Evolutionary conservation across 2,329 filamentous ascomycete genomes (phyloP), one percentile per base, ranked within the genome.

Genomic region (Cryphonectria naterciae): DNA sequence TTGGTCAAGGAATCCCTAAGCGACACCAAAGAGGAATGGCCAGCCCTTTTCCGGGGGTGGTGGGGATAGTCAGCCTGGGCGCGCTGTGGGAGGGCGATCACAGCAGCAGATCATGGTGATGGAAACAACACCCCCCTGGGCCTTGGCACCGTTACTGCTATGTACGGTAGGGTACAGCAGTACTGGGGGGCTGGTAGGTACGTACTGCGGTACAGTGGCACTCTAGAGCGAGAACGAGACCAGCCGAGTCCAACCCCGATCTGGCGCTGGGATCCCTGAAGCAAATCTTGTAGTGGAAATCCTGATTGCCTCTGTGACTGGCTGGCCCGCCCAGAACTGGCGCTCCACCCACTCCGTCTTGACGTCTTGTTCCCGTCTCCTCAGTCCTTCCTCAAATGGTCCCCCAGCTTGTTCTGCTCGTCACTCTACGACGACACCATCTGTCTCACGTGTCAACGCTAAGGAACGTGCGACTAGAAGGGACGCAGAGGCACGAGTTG

Each of bases 381-480:
- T 60, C 56, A 32, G 28, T 19, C 56, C 56, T 17, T 35, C 32
- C 17, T 19, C 56, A 15, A 11, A 11, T 28, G 56, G 19, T 5
- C 28, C 4, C 54, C 19, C 22, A 49, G 17, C 13, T 56, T 32
- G 49, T 54, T 25, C 22, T 54, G 49, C 49, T 54, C 49, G 22
- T n/a, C 54, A 58, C 54, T 60, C 56, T 35, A 39, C 58, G 58
- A 61, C 58, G 35, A 37, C 58, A 61, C 58, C 58, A 35, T 17
- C 15, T 58, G 58, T 61, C 58, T 61, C 58, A 61, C 58, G 58
- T 61, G 58, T 61, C 19, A 60, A 61, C 58, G 58, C 19, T 35
- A 61, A 61, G 58, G 58, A 61, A n/a, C 32, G 58, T 61, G 19
- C 58, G 32, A 61, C 58, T 61, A 35, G 56, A 60, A 60, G 56